A percentile compares a stretch with the other conserved stretches of the same genome.
Evolutionary conservation across 331 rosid genomes (phyloP).

Genomic region (Acacia concinna): DNA sequence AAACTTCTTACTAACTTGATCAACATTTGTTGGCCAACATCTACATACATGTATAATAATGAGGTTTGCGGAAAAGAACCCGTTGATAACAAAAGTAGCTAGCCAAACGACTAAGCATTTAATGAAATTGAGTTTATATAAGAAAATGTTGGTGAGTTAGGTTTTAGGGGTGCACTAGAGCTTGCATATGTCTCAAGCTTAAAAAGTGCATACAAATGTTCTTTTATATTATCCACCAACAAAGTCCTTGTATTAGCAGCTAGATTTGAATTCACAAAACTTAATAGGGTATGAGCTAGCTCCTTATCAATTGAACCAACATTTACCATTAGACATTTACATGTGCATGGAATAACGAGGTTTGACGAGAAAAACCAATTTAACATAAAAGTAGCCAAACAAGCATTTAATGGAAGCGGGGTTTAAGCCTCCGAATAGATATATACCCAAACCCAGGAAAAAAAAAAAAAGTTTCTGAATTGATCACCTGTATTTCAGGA

Average conservation of each 20-base stretch:
- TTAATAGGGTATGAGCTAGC: too few species aligned
- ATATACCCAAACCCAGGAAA: background rate
- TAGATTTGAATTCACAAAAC: too few species aligned
- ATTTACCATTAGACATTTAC: background rate
- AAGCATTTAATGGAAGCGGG: background rate
- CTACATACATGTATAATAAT: background rate
- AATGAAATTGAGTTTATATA: too few species aligned
- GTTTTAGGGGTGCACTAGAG: too few species aligned
- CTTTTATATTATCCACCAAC: too few species aligned
- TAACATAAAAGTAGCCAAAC: background rate
- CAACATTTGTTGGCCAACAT: background rate
- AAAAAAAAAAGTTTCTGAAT: background rate
- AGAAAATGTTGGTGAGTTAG: too few species aligned
- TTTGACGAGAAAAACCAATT: background rate
- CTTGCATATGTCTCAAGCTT: too few species aligned
- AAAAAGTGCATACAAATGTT: too few species aligned
- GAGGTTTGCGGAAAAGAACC: background rate
- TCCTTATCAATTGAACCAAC: too few species aligned
- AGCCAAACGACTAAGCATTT: background rate
- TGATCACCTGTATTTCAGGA: slow-evolving; percentile 77
- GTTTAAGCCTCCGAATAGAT: background rate
- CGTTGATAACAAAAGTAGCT: background rate
- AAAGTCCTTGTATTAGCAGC: too few species aligned
- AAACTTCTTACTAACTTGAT: too few species aligned
- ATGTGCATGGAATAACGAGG: background rate